Conservation (phyloP, 2,329 filamentous ascomycete genomes). For the Fusarium sp. region DNA sequence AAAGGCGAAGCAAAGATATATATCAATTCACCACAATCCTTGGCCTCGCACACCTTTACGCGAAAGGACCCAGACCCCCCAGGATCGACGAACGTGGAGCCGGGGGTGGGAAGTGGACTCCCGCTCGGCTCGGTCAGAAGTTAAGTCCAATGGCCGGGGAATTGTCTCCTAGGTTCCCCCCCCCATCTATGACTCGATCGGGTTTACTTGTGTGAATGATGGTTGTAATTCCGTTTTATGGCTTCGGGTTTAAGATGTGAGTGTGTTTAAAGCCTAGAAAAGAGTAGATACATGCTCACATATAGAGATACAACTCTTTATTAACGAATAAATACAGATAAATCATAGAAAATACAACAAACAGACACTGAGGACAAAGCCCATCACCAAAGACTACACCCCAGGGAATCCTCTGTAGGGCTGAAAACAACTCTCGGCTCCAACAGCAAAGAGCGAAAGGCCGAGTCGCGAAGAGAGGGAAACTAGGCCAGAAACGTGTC, state of each 20-base stretch:
- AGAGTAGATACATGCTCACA: neutral
- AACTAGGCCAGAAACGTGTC: neutral
- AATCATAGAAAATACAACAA: neutral
- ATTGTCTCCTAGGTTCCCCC: neutral
- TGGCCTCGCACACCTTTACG: neutral
- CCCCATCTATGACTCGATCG: neutral
- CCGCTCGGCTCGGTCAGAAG: neutral
- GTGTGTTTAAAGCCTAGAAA: neutral
- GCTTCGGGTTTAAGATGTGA: neutral
- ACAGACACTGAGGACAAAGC: neutral
- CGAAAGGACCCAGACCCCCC: neutral
- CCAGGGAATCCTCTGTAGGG: slow-evolving; percentile 3
- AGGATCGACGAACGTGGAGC: neutral
- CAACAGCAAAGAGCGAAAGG: slow-evolving; percentile 38
- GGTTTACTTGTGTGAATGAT: neutral
- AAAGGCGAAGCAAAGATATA: neutral
- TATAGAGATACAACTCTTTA: neutral
- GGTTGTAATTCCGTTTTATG: neutral
- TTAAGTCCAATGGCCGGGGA: slow-evolving; percentile 1
- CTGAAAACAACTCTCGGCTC: slow-evolving; percentile 25
- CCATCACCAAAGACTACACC: neutral
- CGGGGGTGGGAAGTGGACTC: neutral
- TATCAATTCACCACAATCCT: neutral
- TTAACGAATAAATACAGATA: neutral
- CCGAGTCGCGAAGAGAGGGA: slow-evolving; percentile 39